Conservation (phyloP, 139 green algal genomes). For the Desmodesmus armatus region DNA sequence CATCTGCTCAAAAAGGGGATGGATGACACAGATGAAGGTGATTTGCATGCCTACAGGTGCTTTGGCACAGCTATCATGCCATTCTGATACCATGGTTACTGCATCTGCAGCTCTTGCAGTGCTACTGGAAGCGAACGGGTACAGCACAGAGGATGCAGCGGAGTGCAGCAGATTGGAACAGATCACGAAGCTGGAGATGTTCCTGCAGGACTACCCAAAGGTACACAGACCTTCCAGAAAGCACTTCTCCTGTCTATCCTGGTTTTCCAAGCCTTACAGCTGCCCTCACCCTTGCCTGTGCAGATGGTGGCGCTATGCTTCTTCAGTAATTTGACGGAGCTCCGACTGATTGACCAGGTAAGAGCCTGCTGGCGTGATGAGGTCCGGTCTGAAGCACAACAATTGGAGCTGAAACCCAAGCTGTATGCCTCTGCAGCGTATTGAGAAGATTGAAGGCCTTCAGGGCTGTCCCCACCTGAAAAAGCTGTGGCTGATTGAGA, state of each 20-base stretch:
- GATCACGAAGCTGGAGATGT: constrained; percentile 73
- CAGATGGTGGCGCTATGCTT: constrained; percentile 45
- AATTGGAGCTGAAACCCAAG: neutral
- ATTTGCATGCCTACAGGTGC: no score
- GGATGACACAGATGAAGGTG: no score
- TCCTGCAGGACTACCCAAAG: constrained; percentile 71
- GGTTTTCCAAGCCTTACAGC: neutral
- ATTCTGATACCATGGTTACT: neutral
- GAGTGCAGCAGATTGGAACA: no score
- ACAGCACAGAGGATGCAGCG: constrained; percentile 39
- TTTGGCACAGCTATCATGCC: no score
- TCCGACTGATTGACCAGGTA: constrained; percentile 63
- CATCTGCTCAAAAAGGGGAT: no score
- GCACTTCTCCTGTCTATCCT: no score
- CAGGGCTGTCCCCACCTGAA: constrained; percentile 63
- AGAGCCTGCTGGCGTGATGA: neutral
- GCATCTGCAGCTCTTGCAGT: constrained; percentile 1
- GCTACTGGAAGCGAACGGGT: constrained; percentile 69
- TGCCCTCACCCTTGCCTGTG: neutral
- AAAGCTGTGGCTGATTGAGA: constrained; percentile 78
- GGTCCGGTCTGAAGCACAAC: neutral
- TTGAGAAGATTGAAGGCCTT: constrained; percentile 70
- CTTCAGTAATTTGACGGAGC: constrained; percentile 40
- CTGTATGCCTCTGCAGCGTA: constrained; percentile 49
- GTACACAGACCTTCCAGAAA: constrained; percentile 55